Evolutionary conservation across 2,329 filamentous ascomycete species (phyloP).

Genomic region (Tolypocladium album): DNA sequence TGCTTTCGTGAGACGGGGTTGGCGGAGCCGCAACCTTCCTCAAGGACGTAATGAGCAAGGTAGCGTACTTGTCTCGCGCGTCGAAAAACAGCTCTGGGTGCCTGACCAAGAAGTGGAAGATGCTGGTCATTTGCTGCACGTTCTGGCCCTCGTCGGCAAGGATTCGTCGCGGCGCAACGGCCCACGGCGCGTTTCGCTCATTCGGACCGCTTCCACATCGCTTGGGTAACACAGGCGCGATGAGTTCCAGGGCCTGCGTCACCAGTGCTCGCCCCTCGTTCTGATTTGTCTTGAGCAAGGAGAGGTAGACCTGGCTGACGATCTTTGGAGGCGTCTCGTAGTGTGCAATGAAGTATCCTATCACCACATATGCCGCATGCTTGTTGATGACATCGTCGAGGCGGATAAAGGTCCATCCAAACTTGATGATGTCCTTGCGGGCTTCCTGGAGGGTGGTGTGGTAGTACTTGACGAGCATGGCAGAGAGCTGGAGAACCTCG

Average conservation of each 20-base stretch:
- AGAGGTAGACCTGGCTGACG: slow-evolving; percentile 87
- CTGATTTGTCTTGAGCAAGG: slow-evolving; percentile 82
- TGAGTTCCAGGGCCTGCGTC: slow-evolving; percentile 85
- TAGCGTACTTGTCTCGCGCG: slow-evolving; percentile 80
- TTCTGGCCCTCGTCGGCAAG: slow-evolving; percentile 92
- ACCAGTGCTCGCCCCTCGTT: slow-evolving; percentile 88
- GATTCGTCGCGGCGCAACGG: slow-evolving; percentile 80
- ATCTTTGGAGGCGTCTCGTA: slow-evolving; percentile 97
- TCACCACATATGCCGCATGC: slow-evolving; percentile 92
- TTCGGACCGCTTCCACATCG: slow-evolving; percentile 61
- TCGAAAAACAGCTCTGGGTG: slow-evolving; percentile 94
- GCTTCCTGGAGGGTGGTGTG: slow-evolving; percentile 78
- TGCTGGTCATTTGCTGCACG: slow-evolving; percentile 88
- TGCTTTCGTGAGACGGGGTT: slow-evolving; percentile 81
- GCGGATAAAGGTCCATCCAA: slow-evolving; percentile 96
- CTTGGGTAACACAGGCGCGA: slow-evolving; percentile 88
- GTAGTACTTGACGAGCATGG: slow-evolving; percentile 92
- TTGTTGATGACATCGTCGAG: slow-evolving; percentile 99
- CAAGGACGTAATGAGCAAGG: slow-evolving; percentile 78
- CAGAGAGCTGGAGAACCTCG: slow-evolving; percentile 90
- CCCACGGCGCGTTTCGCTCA: slow-evolving; percentile 76
- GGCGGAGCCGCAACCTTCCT: slow-evolving; percentile 77
- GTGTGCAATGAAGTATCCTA: slow-evolving; percentile 93
- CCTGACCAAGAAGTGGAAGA: slow-evolving; percentile 91
- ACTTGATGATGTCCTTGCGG: slow-evolving; percentile 97